Evolutionary conservation across 129 eudicot genomes (phyloP).

Genomic region (Artemisia annua): DNA sequence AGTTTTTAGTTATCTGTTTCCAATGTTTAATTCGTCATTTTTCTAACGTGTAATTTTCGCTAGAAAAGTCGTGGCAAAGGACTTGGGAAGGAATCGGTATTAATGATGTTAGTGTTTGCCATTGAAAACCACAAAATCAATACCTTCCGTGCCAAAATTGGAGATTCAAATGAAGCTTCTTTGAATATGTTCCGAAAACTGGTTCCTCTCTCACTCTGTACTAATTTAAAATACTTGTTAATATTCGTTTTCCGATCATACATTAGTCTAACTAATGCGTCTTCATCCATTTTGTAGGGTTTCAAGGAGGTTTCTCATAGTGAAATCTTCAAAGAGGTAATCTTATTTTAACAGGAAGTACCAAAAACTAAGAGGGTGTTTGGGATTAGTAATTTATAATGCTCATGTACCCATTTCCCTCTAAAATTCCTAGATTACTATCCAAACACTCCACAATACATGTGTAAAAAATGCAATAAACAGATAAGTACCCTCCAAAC

Average conservation of each 20-base stretch:
- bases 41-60: slow-evolving; percentile 24
- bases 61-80: slow-evolving; percentile 91
- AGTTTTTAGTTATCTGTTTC: not conserved
- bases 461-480: no score
- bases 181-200: slow-evolving; percentile 63
- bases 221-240: not conserved
- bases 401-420: no score
- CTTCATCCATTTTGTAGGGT: slow-evolving; percentile 50
- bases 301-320: slow-evolving; percentile 77
- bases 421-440: no score
- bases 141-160: slow-evolving; percentile 75
- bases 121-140: slow-evolving; percentile 60
- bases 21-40: slow-evolving; percentile 7
- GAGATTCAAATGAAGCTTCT: slow-evolving; percentile 80
- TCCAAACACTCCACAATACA: no score
- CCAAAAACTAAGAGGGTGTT: not conserved
- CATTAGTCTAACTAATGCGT: not conserved
- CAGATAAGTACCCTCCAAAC: no score
- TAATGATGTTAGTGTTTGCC: slow-evolving; percentile 81
- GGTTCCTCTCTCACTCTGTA: slow-evolving; percentile 36
- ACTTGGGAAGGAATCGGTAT: slow-evolving; percentile 74
- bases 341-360: slow-evolving; percentile 10
- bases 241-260: not conserved
- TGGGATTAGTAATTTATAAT: not conserved
- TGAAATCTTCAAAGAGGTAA: slow-evolving; percentile 90